Conservation (phyloP, 108 stramenopile genomes). For the Stephanodiscus minutulus region DNA sequence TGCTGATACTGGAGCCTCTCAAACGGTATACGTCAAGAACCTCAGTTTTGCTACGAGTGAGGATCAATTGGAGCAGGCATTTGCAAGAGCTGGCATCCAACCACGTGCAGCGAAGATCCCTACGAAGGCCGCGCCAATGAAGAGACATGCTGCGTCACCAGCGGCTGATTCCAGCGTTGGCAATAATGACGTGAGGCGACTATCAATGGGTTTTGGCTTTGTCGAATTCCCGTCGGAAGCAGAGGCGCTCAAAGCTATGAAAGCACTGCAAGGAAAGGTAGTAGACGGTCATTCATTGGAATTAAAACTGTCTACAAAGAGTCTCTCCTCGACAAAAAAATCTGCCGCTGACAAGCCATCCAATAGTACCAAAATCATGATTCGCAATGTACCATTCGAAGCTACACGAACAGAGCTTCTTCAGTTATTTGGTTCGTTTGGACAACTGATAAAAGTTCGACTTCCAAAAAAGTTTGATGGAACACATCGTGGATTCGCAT, state of each 20-base stretch:
- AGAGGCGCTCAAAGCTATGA: conserved; percentile 77
- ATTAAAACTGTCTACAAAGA: conserved; percentile 80
- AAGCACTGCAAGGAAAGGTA: conserved; percentile 77
- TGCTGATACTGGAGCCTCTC: conserved; percentile 43
- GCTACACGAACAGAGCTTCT: conserved; percentile 91
- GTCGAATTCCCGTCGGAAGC: conserved; percentile 88
- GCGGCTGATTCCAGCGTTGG: conserved; percentile 12
- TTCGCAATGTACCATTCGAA: conserved; percentile 97
- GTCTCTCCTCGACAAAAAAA: conserved; percentile 29
- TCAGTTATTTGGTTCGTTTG: conserved; percentile 92
- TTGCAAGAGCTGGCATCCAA: conserved; percentile 54
- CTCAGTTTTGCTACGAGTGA: conserved; percentile 92
- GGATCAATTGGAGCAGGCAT: conserved; percentile 65
- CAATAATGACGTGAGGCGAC: conserved; percentile 20
- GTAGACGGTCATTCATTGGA: conserved; percentile 93
- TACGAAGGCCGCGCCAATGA: conserved; percentile 68
- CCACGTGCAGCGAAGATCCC: conserved; percentile 91
- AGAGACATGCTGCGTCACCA: conserved; percentile 25
- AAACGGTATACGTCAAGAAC: conserved; percentile 95
- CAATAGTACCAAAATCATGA: conserved; percentile 87
- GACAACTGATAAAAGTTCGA: conserved; percentile 91
- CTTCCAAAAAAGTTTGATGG: conserved; percentile 98
- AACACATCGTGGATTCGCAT: conserved; percentile 96
- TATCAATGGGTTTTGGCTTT: conserved; percentile 98
- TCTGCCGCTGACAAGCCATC: conserved; percentile 31